Evolutionary conservation across 192 early-diverging fungal genomes (phyloP).

Genomic region (Coemansia sp.): DNA sequence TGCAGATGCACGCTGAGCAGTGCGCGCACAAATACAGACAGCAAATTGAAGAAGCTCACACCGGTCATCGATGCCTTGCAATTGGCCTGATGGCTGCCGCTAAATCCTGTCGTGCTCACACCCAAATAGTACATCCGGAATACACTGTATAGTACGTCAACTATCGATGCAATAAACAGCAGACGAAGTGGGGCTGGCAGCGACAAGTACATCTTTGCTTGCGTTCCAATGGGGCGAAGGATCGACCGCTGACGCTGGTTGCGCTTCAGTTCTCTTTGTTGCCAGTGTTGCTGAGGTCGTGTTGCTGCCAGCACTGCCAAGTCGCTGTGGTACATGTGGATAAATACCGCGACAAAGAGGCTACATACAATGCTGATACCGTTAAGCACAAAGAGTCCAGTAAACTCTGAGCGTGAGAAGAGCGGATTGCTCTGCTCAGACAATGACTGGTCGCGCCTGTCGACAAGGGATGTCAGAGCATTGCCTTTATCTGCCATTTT

Average conservation of each 20-base stretch:
- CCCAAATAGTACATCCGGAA: conserved; percentile 43
- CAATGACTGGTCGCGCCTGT: neutral
- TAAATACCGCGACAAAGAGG: conserved; percentile 39
- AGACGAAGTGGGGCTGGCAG: conserved; percentile 42
- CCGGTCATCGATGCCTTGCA: conserved; percentile 48
- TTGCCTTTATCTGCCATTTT: neutral
- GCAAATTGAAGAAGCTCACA: conserved; percentile 40
- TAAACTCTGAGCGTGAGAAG: conserved; percentile 26
- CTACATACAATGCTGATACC: conserved; percentile 43
- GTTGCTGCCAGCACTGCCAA: conserved; percentile 35
- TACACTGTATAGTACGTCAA: conserved; percentile 43
- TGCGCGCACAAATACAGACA: conserved; percentile 48
- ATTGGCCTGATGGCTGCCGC: conserved; percentile 28
- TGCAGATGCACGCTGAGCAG: conserved; percentile 47
- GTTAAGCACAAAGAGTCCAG: conserved; percentile 36
- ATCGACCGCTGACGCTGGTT: conserved; percentile 30
- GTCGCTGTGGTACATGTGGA: conserved; percentile 45
- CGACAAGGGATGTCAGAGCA: neutral
- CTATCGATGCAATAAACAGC: conserved; percentile 42
- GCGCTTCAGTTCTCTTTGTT: conserved; percentile 2
- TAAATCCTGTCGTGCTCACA: conserved; percentile 35
- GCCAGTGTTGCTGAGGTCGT: conserved; percentile 16
- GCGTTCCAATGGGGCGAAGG: conserved; percentile 35
- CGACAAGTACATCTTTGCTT: conserved; percentile 43
- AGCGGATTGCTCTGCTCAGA: conserved; percentile 12